phyloP scores from a whole-genome alignment of 2,329 filamentous ascomycete genomes.

The Aspergillus ibericus region DNA sequence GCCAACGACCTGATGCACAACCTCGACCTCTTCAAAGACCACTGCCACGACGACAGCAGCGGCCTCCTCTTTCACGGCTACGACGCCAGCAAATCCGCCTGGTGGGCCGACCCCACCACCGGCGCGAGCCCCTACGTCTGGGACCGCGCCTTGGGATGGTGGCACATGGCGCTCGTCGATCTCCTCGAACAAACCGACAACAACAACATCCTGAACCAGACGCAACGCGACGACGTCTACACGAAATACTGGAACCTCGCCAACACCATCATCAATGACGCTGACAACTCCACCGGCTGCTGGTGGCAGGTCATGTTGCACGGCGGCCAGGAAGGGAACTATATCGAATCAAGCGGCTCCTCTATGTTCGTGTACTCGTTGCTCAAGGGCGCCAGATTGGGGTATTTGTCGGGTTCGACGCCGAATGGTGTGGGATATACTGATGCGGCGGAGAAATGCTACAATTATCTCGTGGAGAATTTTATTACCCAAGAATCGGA shows the following conservation, averaged over 20 bases:
- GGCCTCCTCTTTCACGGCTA: slow-evolving; percentile 57
- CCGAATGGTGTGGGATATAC: slow-evolving; percentile 29
- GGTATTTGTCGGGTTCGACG: slow-evolving; percentile 22
- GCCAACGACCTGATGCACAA: slow-evolving; percentile 50
- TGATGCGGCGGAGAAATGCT: slow-evolving; percentile 44
- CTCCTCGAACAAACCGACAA: slow-evolving; percentile 49
- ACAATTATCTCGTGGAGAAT: slow-evolving; percentile 44
- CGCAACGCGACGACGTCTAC: slow-evolving; percentile 37
- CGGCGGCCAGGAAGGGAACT: slow-evolving; percentile 54
- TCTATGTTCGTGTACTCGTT: slow-evolving; percentile 60
- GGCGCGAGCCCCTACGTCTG: slow-evolving; percentile 56
- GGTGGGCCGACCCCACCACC: slow-evolving; percentile 54
- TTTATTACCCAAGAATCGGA: slow-evolving; percentile 52
- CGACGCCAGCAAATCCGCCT: slow-evolving; percentile 49
- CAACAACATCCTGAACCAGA: slow-evolving; percentile 26
- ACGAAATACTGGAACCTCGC: slow-evolving; percentile 46
- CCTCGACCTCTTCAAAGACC: slow-evolving; percentile 48
- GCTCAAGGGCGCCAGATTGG: slow-evolving; percentile 48
- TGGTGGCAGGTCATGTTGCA: slow-evolving; percentile 63
- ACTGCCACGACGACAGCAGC: slow-evolving; percentile 42
- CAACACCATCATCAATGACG: slow-evolving; percentile 43
- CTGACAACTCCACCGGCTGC: slow-evolving; percentile 48
- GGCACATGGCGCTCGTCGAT: slow-evolving; percentile 54
- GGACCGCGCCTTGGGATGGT: slow-evolving; percentile 58
- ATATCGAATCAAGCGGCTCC: slow-evolving; percentile 60